These are phyloP conservation scores for Sporothrix variecibatus DNA, from an alignment of 2,329 filamentous ascomycete species.

Conservation along the genomic window DNA sequence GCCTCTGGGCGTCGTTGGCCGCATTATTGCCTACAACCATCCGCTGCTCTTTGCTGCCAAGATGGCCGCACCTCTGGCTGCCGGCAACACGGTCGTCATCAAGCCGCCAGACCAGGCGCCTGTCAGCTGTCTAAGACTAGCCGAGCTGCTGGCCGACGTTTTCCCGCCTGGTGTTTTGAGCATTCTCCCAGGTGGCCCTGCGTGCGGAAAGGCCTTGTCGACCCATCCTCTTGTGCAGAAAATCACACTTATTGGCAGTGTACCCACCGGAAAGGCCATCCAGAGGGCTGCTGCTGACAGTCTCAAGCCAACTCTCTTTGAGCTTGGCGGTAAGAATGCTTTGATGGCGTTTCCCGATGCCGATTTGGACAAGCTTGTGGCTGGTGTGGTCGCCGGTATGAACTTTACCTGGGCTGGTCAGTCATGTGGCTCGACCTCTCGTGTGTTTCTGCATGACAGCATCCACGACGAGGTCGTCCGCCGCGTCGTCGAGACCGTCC, in stretches of 20 bases:
- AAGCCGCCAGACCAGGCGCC: constrained; percentile 61
- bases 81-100: constrained; percentile 57
- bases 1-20: constrained; percentile 65
- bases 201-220: constrained; percentile 24
- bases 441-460: constrained; percentile 73
- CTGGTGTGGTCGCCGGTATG: constrained; percentile 83
- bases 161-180: constrained; percentile 72
- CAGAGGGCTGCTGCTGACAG: constrained; percentile 26
- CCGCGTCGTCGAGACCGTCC: not conserved
- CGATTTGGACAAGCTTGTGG: constrained; percentile 75
- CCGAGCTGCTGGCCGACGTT: constrained; percentile 64
- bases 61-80: constrained; percentile 62
- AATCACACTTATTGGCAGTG: constrained; percentile 26
- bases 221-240: constrained; percentile 24
- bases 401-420: constrained; percentile 90
- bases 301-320: constrained; percentile 25
- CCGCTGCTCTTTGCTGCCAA: constrained; percentile 71
- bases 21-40: constrained; percentile 70
- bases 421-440: constrained; percentile 87
- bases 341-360: constrained; percentile 77
- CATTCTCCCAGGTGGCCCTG: constrained; percentile 63
- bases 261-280: constrained; percentile 26
- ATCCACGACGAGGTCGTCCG: constrained; percentile 51
- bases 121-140: constrained; percentile 58
- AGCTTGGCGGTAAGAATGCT: constrained; percentile 60